Base-by-base conservation (phyloP, 805 yeast genomes). In the Pichia eremophila region DNA sequence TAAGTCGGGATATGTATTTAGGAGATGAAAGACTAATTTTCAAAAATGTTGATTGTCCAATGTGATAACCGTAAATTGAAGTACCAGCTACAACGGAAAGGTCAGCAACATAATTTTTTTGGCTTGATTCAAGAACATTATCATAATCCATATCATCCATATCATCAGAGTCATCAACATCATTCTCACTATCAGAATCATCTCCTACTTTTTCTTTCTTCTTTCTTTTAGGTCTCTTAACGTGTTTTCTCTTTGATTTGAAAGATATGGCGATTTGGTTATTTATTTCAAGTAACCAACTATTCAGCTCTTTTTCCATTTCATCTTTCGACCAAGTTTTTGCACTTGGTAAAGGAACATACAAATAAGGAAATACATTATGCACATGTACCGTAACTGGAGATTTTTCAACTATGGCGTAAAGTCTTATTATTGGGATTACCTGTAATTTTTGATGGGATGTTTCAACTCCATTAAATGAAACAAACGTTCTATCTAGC, bases 51-150 rank as follows among this genome's bases (percentile, higher is more conserved):
- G 69, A 56, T 67, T 79, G 75, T 0, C 88, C 88, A 3, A 77
- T 71, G 53, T 78, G 79, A 61, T 75, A 91, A 0, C 98, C 98
- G 61, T 93, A 93, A 43, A 90, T 83, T 0, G 95, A 91, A 0
- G 77, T 70, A 0, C 83, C 96, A 52, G 79, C 78, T 46, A 95
- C 84, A 0, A 86, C 50, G 0, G 80, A 70, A 0, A 85, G 73
- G 46, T 76, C 73, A 0, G 88, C 81, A 39, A 85, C 66, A 56
- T 69, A 82, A 9, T 44, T 44, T 14, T 43, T 34, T 8, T 12
- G 17, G 14, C 15, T 15, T 14, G 17, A 34, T 15, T 34, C 36
- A 7, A 15, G 15, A 34, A 5, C 36, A 12, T 14, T 34, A 9
- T 36, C 25, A 3, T 2, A 29, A 1, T 54, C 57, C 5, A 48